Percentiles rank a stretch among this genome's conserved stretches.
Evolutionary conservation across 2,329 filamentous ascomycete species (phyloP).

Genomic region (Chalara sp.): DNA sequence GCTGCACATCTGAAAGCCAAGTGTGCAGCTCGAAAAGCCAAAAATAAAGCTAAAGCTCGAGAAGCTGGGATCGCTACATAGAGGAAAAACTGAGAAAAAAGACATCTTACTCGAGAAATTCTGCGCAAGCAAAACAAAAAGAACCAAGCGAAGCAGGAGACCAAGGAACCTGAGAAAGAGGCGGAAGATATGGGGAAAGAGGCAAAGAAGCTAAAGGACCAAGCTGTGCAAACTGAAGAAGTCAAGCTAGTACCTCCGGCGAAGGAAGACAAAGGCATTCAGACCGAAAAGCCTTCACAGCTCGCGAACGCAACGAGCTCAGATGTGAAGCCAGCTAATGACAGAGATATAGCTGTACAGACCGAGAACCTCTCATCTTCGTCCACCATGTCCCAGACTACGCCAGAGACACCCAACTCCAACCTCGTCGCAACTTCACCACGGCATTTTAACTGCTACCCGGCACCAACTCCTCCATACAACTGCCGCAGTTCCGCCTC

Average conservation of each 20-base stretch:
- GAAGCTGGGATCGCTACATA: slow-evolving; percentile 38
- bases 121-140: slow-evolving; percentile 33
- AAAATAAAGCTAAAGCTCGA: slow-evolving; percentile 20
- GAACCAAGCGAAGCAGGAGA: slow-evolving; percentile 31
- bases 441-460: neutral
- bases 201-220: slow-evolving; percentile 28
- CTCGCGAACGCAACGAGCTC: neutral
- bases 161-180: slow-evolving; percentile 33
- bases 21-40: slow-evolving; percentile 31
- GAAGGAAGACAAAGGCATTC: slow-evolving; percentile 12
- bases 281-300: slow-evolving; percentile 16
- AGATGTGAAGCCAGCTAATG: slow-evolving; percentile 1
- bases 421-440: slow-evolving; percentile 7
- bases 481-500: neutral
- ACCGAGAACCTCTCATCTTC: slow-evolving; percentile 12
- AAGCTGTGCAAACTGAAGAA: slow-evolving; percentile 20
- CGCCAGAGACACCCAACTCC: slow-evolving; percentile 18
- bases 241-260: slow-evolving; percentile 6
- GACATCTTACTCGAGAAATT: slow-evolving; percentile 33
- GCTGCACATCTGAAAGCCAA: slow-evolving; percentile 44
- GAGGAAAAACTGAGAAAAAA: slow-evolving; percentile 41
- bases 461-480: neutral
- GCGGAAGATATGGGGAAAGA: slow-evolving; percentile 30
- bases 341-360: slow-evolving; percentile 19
- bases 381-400: slow-evolving; percentile 13